These are phyloP conservation scores for Dinochytrium kinnereticum DNA, from an alignment of 371 early-diverging fungal genomes.

Conservation along the genomic window DNA sequence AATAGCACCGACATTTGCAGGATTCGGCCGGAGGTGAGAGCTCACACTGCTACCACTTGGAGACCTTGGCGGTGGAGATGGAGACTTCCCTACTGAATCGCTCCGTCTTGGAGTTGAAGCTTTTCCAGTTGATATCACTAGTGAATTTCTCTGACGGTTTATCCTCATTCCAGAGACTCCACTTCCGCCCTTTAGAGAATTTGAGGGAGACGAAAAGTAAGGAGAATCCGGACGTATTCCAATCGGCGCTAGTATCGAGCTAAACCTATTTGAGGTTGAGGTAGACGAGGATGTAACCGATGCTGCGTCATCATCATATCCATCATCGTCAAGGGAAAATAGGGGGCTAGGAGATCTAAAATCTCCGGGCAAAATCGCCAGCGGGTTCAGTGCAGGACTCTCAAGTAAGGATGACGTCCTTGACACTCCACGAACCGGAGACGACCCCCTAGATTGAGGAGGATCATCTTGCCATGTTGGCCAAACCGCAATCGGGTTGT, in stretches of 20 bases:
- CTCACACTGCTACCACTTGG: slow-evolving; percentile 17
- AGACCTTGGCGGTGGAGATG: not conserved
- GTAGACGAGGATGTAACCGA: slow-evolving; percentile 33
- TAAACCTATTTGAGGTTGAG: slow-evolving; percentile 26
- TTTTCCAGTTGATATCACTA: not conserved
- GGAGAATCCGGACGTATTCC: not conserved
- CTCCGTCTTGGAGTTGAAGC: not conserved
- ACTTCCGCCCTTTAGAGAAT: not conserved
- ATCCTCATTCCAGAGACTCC: not conserved
- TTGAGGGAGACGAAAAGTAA: slow-evolving; percentile 13
- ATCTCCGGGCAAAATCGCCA: slow-evolving; percentile 16
- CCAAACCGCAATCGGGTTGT: slow-evolving; percentile 46
- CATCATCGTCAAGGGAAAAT: slow-evolving; percentile 44
- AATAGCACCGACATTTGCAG: not conserved
- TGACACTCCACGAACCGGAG: slow-evolving; percentile 12
- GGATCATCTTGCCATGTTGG: slow-evolving; percentile 46
- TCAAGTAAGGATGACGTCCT: slow-evolving; percentile 11
- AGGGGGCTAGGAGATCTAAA: slow-evolving; percentile 47
- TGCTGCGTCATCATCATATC: slow-evolving; percentile 38
- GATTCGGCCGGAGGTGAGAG: not conserved
- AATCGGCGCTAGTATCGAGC: slow-evolving; percentile 10
- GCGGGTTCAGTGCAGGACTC: slow-evolving; percentile 27
- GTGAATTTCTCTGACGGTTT: slow-evolving; percentile 5
- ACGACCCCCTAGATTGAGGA: slow-evolving; percentile 22
- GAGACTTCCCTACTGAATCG: not conserved